Conservation (phyloP, 352 stramenopile genomes). For the Phytopythium delawarense region DNA sequence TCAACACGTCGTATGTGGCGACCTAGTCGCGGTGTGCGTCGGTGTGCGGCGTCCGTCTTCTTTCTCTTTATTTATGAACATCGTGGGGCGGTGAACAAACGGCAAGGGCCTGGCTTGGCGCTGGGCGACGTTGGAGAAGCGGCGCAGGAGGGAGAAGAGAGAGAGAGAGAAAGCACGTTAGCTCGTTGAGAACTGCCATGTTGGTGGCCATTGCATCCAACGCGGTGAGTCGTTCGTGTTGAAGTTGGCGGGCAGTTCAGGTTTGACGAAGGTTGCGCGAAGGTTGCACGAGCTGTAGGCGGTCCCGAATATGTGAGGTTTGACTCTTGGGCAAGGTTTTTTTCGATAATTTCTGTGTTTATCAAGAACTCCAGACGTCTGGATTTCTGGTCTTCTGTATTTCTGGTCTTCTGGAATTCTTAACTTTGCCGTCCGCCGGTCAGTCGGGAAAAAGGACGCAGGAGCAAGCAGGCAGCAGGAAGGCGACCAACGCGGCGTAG, state of each 20-base stretch:
- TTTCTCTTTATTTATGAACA: slow-evolving; percentile 7
- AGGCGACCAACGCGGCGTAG: not conserved
- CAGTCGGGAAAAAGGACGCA: slow-evolving; percentile 5
- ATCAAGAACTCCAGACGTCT: too few species aligned
- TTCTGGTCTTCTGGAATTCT: too few species aligned
- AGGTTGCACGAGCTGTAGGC: not conserved
- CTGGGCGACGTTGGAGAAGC: too few species aligned
- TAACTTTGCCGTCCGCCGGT: not conserved
- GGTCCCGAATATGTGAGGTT: too few species aligned
- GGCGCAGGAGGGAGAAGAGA: not conserved
- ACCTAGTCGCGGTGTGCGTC: slow-evolving; percentile 15
- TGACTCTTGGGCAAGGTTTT: too few species aligned
- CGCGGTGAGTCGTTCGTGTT: not conserved
- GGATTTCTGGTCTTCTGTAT: too few species aligned
- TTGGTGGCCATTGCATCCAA: not conserved
- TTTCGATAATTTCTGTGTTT: too few species aligned
- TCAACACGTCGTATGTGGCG: slow-evolving; percentile 66
- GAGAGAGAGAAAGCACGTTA: not conserved
- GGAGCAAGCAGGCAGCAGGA: not conserved
- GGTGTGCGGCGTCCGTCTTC: not conserved
- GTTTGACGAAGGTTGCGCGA: not conserved
- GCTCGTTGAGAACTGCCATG: not conserved
- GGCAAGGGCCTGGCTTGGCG: not conserved
- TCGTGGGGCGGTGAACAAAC: slow-evolving; percentile 4
- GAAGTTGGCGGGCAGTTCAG: not conserved